Base-by-base conservation (phyloP, 1,284 basidiomycete species). In the Malassezia sp. region DNA sequence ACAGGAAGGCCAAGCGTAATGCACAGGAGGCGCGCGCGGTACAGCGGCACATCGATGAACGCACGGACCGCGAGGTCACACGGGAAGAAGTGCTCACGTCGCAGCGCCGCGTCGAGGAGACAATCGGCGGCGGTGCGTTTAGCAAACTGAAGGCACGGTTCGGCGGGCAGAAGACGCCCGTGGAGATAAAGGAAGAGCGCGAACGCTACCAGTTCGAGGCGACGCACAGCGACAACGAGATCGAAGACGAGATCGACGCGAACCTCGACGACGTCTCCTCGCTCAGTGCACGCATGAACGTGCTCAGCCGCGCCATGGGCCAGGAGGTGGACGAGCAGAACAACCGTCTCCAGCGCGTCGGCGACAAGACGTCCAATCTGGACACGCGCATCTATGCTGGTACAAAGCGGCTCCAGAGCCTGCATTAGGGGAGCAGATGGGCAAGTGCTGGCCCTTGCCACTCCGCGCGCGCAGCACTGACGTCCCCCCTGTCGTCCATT, bases 221-320 rank as follows among this genome's bases (percentile, higher is more conserved):
- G n/a, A 85, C 82, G 28, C 85, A 79, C 14, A 88, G 84, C n/a
- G 93, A 99, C 65, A 90, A 97, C 64, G 89, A 95, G 73, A 65
- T 79, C 38, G 78, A 80, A 59, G 75, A 78, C 53, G 78, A 90
- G 70, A 69, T 96, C 20, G 91, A 96, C 62, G 79, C 80, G 56
- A 96, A 97, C 71, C 73, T 99, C 39, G 81, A 88, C 70, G 88
- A 95, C 72, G 86, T 93, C 51, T 75, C 79, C 34, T 81, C 82
- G 47, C 78, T 85, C 38, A 81, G 85, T 3, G 84, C 82, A 72
- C 75, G 83, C 43, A 76, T 99, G 57, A 91, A 89, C 73, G 79
- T 80, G 21, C 74, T 96, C 20, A 86, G 85, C 2, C 77, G 77
- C 53, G 82, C 86, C 7, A 87, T 88, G 81, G 81, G 84, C 26